Evolutionary conservation across 306 rosid species (phyloP).

Genomic region (Quercus bicolor): DNA sequence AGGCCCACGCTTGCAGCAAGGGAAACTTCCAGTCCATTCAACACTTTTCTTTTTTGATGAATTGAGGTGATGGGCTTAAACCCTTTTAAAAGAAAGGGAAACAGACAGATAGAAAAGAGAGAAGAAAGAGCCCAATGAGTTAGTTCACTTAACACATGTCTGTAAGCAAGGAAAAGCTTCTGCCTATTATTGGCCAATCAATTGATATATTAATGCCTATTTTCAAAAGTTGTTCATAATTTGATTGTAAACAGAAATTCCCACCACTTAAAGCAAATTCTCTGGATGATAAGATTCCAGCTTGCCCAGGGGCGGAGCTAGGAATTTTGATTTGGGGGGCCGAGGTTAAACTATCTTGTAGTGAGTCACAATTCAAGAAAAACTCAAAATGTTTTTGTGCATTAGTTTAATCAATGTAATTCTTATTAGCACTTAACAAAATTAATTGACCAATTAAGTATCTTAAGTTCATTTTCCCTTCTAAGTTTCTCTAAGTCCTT

Average conservation of each 20-base stretch:
- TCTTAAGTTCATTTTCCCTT: too few relatives aligned
- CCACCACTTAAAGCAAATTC: constrained; percentile 24
- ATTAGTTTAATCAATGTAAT: too few relatives aligned
- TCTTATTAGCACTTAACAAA: too few relatives aligned
- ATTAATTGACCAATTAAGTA: too few relatives aligned
- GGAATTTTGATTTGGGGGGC: too few relatives aligned
- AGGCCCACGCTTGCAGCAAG: not conserved
- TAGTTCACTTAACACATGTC: not conserved
- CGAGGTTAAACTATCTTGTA: too few relatives aligned
- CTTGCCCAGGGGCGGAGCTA: not conserved
- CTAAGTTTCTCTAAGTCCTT: too few relatives aligned
- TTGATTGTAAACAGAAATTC: constrained; percentile 8
- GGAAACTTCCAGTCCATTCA: constrained; percentile 4
- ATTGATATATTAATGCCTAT: not conserved
- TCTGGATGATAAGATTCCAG: not conserved
- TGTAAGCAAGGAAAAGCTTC: not conserved
- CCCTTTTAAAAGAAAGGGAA: constrained; percentile 20
- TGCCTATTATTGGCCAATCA: not conserved
- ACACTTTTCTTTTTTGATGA: not conserved
- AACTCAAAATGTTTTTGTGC: too few relatives aligned
- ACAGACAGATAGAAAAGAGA: not conserved
- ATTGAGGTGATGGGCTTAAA: not conserved
- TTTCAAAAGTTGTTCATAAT: constrained; percentile 2
- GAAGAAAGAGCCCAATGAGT: not conserved
- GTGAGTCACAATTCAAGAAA: too few relatives aligned